These are phyloP conservation scores for Brettanomyces sp. DNA, from an alignment of 805 yeast species.

Conservation along the genomic window DNA sequence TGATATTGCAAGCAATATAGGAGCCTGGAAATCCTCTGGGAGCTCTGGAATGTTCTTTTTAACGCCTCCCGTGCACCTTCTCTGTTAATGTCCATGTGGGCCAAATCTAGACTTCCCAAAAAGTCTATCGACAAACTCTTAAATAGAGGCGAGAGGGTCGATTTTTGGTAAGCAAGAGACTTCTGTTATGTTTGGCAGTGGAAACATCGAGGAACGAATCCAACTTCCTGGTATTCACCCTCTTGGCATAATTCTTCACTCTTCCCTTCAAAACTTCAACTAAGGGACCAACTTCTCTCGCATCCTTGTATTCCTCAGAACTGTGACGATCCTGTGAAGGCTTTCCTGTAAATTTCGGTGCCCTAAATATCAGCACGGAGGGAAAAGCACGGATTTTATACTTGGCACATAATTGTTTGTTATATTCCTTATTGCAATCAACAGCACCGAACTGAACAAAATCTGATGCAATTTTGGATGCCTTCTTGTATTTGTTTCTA, in stretches of 20 bases:
- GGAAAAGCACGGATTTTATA: conserved; percentile 74
- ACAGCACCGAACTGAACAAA: conserved; percentile 68
- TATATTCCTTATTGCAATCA: conserved; percentile 67
- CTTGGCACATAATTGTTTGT: conserved; percentile 60
- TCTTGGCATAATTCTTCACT: conserved; percentile 57
- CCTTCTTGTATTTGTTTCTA: conserved; percentile 52
- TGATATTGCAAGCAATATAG: conserved; percentile 17
- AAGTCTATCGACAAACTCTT: conserved; percentile 68
- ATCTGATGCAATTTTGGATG: conserved; percentile 50
- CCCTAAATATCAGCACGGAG: conserved; percentile 71
- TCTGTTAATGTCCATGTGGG: conserved; percentile 28
- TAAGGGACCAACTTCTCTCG: conserved; percentile 46
- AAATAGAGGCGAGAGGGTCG: conserved; percentile 41
- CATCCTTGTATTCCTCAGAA: conserved; percentile 52
- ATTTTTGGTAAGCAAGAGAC: conserved; percentile 47
- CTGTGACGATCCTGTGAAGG: conserved; percentile 8
- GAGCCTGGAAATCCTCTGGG: conserved; percentile 11
- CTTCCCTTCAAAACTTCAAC: conserved; percentile 45
- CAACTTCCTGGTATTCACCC: conserved; percentile 29
- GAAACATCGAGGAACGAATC: conserved; percentile 17
- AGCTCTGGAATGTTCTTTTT: conserved; percentile 7
- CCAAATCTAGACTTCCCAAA: conserved; percentile 40
- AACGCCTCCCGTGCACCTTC: conserved; percentile 9
- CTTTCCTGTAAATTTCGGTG: conserved; percentile 43
- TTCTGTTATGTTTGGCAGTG: conserved; percentile 19